phyloP scores from a whole-genome alignment of 179 eudicot species.

The Beta macrorhiza region DNA sequence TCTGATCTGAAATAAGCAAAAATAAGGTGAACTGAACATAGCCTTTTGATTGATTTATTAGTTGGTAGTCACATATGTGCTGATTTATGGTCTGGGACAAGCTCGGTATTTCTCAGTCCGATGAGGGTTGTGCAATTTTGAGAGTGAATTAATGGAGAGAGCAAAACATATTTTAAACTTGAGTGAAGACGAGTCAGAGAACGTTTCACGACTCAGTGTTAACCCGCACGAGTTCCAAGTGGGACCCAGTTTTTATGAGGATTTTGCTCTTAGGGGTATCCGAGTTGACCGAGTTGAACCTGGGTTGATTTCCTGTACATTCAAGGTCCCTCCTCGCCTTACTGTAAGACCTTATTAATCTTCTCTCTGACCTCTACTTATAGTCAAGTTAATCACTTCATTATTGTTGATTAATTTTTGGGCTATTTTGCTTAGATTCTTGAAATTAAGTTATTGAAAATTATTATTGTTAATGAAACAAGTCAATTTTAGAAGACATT shows the following conservation, averaged over 20 bases:
- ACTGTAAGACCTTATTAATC: constrained; percentile 40
- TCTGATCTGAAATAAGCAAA: too few relatives aligned
- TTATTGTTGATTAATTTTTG: not conserved
- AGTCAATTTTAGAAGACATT: too few relatives aligned
- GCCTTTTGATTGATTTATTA: too few relatives aligned
- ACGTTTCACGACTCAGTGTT: constrained; percentile 43
- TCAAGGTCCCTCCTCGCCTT: constrained; percentile 76
- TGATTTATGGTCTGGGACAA: too few relatives aligned
- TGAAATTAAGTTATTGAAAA: too few relatives aligned
- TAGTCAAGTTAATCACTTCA: not conserved
- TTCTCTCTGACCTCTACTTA: not conserved
- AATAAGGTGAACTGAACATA: too few relatives aligned
- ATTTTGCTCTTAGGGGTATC: constrained; percentile 59
- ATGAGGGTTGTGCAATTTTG: too few relatives aligned
- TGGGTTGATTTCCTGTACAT: constrained; percentile 54
- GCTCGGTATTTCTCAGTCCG: too few relatives aligned
- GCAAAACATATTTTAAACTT: constrained; percentile 39
- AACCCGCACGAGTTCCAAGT: constrained; percentile 51
- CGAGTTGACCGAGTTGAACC: constrained; percentile 72
- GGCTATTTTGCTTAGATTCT: too few relatives aligned
- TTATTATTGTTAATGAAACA: too few relatives aligned
- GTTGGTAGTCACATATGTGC: too few relatives aligned
- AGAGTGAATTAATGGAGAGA: constrained; percentile 43
- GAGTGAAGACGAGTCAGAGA: constrained; percentile 37
- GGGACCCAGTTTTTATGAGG: constrained; percentile 67